Evolutionary conservation across 192 early-diverging fungal species (phyloP), one percentile per base, ranked within the genome.

Genomic region (Coemansia sp.): DNA sequence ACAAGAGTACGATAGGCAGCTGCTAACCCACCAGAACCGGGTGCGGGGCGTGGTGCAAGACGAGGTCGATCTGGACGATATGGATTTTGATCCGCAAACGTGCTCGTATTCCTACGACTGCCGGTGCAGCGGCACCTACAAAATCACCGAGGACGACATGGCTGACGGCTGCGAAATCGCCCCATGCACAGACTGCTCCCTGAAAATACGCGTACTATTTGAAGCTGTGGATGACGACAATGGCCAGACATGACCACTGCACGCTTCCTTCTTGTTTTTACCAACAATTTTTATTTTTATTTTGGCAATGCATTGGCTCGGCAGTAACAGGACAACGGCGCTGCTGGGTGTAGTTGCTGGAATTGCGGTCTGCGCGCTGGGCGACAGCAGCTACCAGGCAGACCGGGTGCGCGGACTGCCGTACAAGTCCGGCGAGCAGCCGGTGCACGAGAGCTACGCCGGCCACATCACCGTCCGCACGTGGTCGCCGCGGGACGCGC

Each of bases 51-150:
- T 82, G 2, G 82, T 90, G 29, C 82, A 87, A 53, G 84, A 79
- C 29, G 87, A 89, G 26, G 74, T 92, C 20, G 88, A 90, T 65
- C 53, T 92, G 50, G 90, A 92, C 53, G 87, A 89, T 21, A 90
- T 92, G 90, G 84, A 84, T 2, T 88, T 81, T 35, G 72, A 86
- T 45, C 81, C 85, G 54, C 67, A 75, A 34, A 44, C 39, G 0
- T 40, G 57, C 0, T 44, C 41, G 1, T 90, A 81, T 45, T 59
- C 80, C 11, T 65, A 72, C 4, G 63, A 71, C 4, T 90, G 89
- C 53, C 75, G 89, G 20, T 90, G 89, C 69, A 80, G 85, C 10
- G 81, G 84, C 23, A 54, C 46, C 23, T 87, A 88, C 53, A 30
- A 54, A 10, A 84, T 90, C 10, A 56, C 62, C 0, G 85, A 90